Percentiles rank a stretch among this genome's conserved stretches.
phyloP scores from a whole-genome alignment of 306 rosid species.

The Fagus crenata region DNA sequence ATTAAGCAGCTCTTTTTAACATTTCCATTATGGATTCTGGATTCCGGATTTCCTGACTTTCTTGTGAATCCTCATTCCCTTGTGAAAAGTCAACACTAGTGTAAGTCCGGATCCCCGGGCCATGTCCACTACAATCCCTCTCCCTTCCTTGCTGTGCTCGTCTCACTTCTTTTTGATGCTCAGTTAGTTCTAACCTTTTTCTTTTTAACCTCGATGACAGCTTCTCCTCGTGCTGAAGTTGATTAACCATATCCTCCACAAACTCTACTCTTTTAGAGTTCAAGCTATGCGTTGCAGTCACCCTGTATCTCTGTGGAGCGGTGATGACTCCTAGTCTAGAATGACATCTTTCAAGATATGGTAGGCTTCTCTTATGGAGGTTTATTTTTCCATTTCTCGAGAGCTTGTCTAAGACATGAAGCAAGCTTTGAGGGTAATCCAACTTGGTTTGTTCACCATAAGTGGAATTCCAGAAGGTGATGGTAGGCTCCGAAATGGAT shows the following conservation, averaged over 20 bases:
- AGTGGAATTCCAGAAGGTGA: conserved; percentile 74
- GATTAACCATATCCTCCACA: conserved; percentile 28
- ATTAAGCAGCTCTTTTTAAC: conserved; percentile 41
- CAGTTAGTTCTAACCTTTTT: conserved; percentile 62
- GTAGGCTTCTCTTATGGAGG: conserved; percentile 61
- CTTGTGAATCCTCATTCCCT: conserved; percentile 63
- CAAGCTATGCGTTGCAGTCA: conserved; percentile 46
- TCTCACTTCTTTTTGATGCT: conserved; percentile 79
- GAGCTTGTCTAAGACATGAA: conserved; percentile 64
- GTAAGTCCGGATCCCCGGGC: conserved; percentile 71
- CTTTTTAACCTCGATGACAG: conserved; percentile 40
- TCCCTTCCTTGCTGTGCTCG: conserved; percentile 79
- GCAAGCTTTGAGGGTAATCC: conserved; percentile 66
- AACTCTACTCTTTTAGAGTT: conserved; percentile 64
- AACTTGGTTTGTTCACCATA: conserved; percentile 55
- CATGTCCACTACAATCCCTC: conserved; percentile 63
- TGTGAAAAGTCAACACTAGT: conserved; percentile 68
- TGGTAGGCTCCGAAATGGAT: conserved; percentile 66
- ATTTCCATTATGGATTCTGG: conserved; percentile 55
- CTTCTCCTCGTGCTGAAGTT: conserved; percentile 25
- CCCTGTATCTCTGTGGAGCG: conserved; percentile 42
- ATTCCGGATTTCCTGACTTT: conserved; percentile 54
- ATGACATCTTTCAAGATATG: conserved; percentile 45
- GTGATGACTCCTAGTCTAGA: conserved; percentile 32
- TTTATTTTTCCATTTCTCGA: conserved; percentile 60